A percentile compares a stretch with the other conserved stretches of the same genome.
These are phyloP conservation scores for Ramaria sp. DNA, from an alignment of 768 basidiomycete genomes.

Conservation along the genomic window DNA sequence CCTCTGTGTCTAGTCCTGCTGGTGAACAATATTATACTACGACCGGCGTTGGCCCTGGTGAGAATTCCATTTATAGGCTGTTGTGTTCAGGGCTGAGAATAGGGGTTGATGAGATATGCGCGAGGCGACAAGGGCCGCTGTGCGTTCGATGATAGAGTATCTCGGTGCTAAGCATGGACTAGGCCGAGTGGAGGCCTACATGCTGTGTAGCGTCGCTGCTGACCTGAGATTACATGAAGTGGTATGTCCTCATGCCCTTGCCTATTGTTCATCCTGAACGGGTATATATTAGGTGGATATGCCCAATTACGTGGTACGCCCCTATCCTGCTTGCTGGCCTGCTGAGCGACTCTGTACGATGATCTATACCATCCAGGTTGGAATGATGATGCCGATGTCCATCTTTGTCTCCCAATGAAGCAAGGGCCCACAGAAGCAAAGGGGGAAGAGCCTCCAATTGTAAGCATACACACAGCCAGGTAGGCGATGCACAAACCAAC, in stretches of 20 bases:
- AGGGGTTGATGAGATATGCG: conserved; percentile 28
- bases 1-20: conserved; percentile 15
- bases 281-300: conserved; percentile 40
- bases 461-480: too few species aligned
- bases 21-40: conserved; percentile 43
- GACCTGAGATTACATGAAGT: conserved; percentile 56
- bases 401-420: conserved; percentile 20
- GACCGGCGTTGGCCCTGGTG: conserved; percentile 42
- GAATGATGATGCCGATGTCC: conserved; percentile 45
- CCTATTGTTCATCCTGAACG: not conserved
- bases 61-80: not conserved
- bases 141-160: conserved; percentile 47
- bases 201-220: conserved; percentile 50
- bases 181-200: conserved; percentile 41
- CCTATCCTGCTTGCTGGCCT: not conserved
- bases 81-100: not conserved
- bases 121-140: conserved; percentile 44
- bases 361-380: conserved; percentile 26
- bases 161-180: conserved; percentile 34
- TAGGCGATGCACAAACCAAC: too few species aligned
- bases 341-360: not conserved
- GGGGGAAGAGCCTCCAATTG: too few species aligned
- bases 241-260: conserved; percentile 21
- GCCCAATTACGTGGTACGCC: conserved; percentile 51
- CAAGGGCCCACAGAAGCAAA: too few species aligned